Evolutionary conservation across 2,329 filamentous ascomycete genomes (phyloP).

Genomic region (Verticillium albo-atrum): DNA sequence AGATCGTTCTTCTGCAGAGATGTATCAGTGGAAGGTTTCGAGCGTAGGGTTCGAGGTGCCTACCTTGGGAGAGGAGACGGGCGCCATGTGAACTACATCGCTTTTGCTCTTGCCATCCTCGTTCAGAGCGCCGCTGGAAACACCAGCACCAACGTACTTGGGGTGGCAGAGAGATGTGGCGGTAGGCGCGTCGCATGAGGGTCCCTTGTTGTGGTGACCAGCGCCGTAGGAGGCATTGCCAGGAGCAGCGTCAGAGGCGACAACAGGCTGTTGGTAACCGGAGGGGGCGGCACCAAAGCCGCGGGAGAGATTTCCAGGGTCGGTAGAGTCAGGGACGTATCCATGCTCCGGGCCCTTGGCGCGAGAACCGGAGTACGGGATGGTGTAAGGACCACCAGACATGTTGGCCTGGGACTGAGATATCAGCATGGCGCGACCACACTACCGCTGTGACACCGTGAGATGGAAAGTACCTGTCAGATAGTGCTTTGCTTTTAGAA

Average conservation of each 20-base stretch:
- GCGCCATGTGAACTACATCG: background rate
- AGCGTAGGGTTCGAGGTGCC: background rate
- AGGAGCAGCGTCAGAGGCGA: background rate
- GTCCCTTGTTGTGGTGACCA: background rate
- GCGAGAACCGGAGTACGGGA: slow-evolving; percentile 19
- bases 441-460: too few species aligned
- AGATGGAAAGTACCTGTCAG: background rate
- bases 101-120: background rate
- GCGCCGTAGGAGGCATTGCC: background rate
- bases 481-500: background rate
- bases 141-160: background rate
- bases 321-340: slow-evolving; percentile 2
- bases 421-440: background rate
- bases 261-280: background rate
- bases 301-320: background rate
- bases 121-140: background rate
- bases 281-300: background rate
- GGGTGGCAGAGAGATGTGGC: background rate
- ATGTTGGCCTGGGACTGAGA: slow-evolving; percentile 4
- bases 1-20: background rate
- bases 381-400: slow-evolving; percentile 19
- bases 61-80: background rate
- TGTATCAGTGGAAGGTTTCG: background rate
- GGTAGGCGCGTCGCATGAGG: background rate
- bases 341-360: slow-evolving; percentile 14